Conservation (phyloP, 2,329 filamentous ascomycete genomes). For the Ceratocystis colombiana region DNA sequence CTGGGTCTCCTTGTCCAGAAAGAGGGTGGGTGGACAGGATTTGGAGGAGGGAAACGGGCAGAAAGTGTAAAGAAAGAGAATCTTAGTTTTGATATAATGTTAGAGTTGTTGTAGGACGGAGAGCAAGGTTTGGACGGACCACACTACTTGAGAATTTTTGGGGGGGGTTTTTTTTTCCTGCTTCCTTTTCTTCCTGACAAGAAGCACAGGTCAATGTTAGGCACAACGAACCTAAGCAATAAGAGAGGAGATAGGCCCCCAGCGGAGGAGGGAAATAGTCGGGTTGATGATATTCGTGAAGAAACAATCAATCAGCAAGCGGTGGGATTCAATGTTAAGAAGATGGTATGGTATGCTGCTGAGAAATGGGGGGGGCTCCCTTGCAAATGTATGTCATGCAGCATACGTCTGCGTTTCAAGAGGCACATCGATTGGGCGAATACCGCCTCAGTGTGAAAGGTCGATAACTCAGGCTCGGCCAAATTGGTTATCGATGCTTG, state of each 20-base stretch:
- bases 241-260: background rate
- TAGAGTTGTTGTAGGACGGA: background rate
- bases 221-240: background rate
- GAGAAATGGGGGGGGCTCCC: background rate
- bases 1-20: conserved; percentile 17
- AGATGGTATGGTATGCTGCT: background rate
- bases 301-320: background rate
- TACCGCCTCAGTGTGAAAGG: background rate
- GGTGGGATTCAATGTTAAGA: background rate
- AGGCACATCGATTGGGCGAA: background rate
- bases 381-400: conserved; percentile 3
- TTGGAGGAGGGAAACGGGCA: background rate
- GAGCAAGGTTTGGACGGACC: conserved; percentile 14
- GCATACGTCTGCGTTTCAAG: conserved; percentile 1
- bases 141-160: conserved; percentile 9
- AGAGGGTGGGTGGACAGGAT: background rate
- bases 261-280: background rate
- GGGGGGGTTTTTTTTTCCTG: background rate
- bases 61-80: background rate
- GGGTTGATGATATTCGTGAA: background rate
- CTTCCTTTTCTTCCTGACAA: conserved; percentile 8
- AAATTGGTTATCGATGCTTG: conserved; percentile 2
- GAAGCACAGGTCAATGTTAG: conserved; percentile 12
- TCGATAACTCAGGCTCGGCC: background rate
- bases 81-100: background rate